Evolutionary conservation across 805 yeast species (phyloP).

Genomic region (Saccharomyces kudriavzevii): DNA sequence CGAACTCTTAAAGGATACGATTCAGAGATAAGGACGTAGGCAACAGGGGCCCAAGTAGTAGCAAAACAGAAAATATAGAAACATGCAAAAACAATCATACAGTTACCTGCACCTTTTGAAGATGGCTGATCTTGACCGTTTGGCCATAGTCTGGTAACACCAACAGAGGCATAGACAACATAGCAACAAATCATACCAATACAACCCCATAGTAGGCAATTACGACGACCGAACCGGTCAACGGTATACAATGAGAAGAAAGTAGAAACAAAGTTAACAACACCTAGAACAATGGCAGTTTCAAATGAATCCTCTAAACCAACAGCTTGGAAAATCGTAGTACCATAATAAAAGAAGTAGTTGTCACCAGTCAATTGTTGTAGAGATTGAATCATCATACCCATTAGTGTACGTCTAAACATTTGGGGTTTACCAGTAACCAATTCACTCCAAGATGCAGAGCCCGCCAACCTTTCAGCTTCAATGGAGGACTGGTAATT

Average conservation of each 20-base stretch:
- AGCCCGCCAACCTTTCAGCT: slow-evolving; percentile 52
- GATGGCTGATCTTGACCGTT: slow-evolving; percentile 35
- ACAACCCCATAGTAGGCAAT: slow-evolving; percentile 40
- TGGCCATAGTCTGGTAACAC: slow-evolving; percentile 40
- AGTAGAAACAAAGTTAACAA: slow-evolving; percentile 53
- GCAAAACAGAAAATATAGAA: slow-evolving; percentile 62
- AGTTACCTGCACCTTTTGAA: slow-evolving; percentile 50
- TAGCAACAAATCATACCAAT: slow-evolving; percentile 40
- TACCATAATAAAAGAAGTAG: slow-evolving; percentile 61
- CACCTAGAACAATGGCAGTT: slow-evolving; percentile 51
- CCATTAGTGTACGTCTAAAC: slow-evolving; percentile 40
- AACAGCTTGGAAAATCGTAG: slow-evolving; percentile 52
- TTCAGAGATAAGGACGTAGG: slow-evolving; percentile 54
- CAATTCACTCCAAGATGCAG: slow-evolving; percentile 57
- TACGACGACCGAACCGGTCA: slow-evolving; percentile 47
- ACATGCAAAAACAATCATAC: slow-evolving; percentile 61
- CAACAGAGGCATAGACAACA: slow-evolving; percentile 48
- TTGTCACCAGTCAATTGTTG: slow-evolving; percentile 63
- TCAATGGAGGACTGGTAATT: slow-evolving; percentile 52
- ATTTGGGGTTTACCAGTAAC: slow-evolving; percentile 62
- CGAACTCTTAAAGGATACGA: slow-evolving; percentile 63
- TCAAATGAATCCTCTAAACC: slow-evolving; percentile 51
- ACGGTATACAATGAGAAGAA: slow-evolving; percentile 43
- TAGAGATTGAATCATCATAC: slow-evolving; percentile 49
- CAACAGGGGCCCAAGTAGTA: slow-evolving; percentile 64